phyloP scores from a whole-genome alignment of 495 filamentous ascomycete genomes.

The Trichoderma virens region DNA sequence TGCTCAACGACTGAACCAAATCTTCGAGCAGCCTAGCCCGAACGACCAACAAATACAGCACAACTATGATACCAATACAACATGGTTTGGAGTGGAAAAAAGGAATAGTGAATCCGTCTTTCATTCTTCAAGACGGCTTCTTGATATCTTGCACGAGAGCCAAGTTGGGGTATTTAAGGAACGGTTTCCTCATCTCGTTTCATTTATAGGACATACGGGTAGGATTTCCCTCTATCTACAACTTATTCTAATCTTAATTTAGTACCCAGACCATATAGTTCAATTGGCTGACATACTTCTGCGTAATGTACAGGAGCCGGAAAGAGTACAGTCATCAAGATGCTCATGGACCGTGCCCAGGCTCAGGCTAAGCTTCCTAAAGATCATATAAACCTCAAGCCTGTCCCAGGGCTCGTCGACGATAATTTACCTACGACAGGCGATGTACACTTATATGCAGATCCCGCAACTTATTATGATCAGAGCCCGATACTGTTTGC shows the following conservation, averaged over 20 bases:
- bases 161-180: conserved; percentile 19
- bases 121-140: conserved; percentile 32
- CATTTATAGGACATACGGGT: conserved; percentile 45
- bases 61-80: conserved; percentile 35
- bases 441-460: conserved; percentile 57
- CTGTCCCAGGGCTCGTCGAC: conserved; percentile 29
- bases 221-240: conserved; percentile 10
- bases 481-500: conserved; percentile 45
- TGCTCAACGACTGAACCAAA: conserved; percentile 21
- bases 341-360: conserved; percentile 37
- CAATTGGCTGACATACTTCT: too few species aligned
- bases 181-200: conserved; percentile 37
- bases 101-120: conserved; percentile 27
- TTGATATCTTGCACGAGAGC: conserved; percentile 33
- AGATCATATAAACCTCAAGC: conserved; percentile 15
- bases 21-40: conserved; percentile 22
- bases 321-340: conserved; percentile 50
- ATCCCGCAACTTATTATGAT: conserved; percentile 41
- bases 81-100: conserved; percentile 40
- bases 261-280: too few species aligned
- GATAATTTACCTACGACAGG: conserved; percentile 50
- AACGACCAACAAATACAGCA: conserved; percentile 24
- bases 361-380: conserved; percentile 16
- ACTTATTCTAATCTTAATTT: background rate
- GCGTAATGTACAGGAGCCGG: conserved; percentile 35